These are phyloP conservation scores for Penicillium frequentans DNA, from an alignment of 2,329 filamentous ascomycete genomes.

Conservation along the genomic window DNA sequence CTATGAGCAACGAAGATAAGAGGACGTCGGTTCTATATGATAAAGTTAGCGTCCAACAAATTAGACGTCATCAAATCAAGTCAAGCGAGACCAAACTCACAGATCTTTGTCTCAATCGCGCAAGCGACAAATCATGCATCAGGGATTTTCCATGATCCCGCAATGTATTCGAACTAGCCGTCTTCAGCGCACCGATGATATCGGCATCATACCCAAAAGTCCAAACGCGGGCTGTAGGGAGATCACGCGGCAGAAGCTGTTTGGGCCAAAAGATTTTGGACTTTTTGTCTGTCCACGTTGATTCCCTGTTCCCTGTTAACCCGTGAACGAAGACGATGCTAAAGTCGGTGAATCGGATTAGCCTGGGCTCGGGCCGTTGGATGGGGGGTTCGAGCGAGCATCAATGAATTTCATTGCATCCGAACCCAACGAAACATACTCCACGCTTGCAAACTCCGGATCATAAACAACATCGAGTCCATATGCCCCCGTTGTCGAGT, in stretches of 20 bases:
- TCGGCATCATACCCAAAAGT: conserved; percentile 18
- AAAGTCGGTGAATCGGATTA: neutral
- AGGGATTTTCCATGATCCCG: conserved; percentile 3
- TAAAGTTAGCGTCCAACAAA: too few species aligned
- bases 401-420: neutral
- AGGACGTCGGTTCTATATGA: conserved; percentile 7
- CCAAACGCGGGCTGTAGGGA: conserved; percentile 3
- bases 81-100: neutral
- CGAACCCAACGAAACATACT: neutral
- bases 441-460: neutral
- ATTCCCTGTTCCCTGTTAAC: conserved; percentile 19
- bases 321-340: conserved; percentile 20
- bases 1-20: conserved; percentile 32
- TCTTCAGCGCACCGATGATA: conserved; percentile 3
- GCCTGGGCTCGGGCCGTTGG: neutral
- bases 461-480: neutral
- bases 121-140: neutral
- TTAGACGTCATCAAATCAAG: too few species aligned
- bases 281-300: conserved; percentile 16
- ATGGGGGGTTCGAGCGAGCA: neutral
- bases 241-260: conserved; percentile 7
- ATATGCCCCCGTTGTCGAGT: neutral
- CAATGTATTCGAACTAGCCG: neutral
- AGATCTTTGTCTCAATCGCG: neutral
- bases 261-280: conserved; percentile 14